A percentile compares a stretch with the other conserved stretches of the same genome.
phyloP scores from a whole-genome alignment of 1,284 basidiomycete genomes.

The Trichosporon inkin region DNA sequence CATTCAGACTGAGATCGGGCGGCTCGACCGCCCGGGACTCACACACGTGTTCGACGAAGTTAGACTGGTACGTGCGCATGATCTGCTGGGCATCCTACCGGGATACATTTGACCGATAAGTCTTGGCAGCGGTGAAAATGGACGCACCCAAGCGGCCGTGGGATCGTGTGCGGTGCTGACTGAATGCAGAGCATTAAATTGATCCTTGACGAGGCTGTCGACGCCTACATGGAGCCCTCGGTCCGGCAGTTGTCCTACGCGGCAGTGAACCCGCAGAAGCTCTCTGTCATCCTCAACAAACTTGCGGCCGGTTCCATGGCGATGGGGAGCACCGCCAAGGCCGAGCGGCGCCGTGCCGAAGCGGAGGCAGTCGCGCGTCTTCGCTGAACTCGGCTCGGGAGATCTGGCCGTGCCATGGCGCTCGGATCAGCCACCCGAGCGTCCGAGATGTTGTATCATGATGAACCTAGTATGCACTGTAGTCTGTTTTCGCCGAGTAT shows the following conservation, averaged over 20 bases:
- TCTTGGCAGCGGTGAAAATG: neutral
- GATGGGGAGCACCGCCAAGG: conserved; percentile 51
- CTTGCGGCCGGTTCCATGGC: conserved; percentile 54
- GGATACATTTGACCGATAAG: too few species aligned
- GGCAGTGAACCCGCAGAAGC: conserved; percentile 65
- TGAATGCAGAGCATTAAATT: conserved; percentile 67
- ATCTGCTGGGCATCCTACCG: neutral
- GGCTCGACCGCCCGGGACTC: conserved; percentile 66
- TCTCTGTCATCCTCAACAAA: conserved; percentile 77
- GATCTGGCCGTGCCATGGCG: neutral
- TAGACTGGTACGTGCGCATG: conserved; percentile 60
- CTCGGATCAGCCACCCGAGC: too few species aligned
- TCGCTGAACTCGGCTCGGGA: conserved; percentile 1
- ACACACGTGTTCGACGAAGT: conserved; percentile 75
- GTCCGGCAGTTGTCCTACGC: conserved; percentile 68
- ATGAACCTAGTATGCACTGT: too few species aligned
- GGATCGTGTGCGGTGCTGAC: conserved; percentile 9
- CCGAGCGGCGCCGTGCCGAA: conserved; percentile 66
- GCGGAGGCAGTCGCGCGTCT: conserved; percentile 57
- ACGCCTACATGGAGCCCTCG: conserved; percentile 71
- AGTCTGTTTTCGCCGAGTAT: too few species aligned
- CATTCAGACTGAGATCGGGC: conserved; percentile 72
- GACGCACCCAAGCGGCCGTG: neutral
- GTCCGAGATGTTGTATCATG: too few species aligned
- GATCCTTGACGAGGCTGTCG: conserved; percentile 66